A percentile compares a stretch with the other conserved stretches of the same genome.
These are phyloP conservation scores for Globisporangium nodosum DNA, from an alignment of 352 stramenopile species.

Conservation along the genomic window DNA sequence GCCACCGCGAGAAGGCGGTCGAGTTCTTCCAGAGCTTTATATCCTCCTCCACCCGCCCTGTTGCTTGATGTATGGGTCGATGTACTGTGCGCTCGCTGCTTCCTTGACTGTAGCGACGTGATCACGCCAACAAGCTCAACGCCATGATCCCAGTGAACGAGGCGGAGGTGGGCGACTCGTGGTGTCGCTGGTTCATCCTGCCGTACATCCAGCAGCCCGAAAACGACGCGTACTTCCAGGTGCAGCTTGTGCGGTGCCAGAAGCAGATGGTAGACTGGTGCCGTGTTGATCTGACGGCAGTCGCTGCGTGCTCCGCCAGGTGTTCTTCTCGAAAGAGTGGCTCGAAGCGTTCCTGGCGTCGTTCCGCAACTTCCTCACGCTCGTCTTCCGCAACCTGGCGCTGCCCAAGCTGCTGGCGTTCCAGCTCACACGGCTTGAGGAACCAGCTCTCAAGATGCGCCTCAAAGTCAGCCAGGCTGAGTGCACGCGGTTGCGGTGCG, in stretches of 20 bases:
- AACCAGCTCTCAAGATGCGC: slow-evolving; percentile 62
- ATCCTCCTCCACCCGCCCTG: slow-evolving; percentile 19
- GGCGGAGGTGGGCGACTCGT: slow-evolving; percentile 31
- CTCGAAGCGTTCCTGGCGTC: slow-evolving; percentile 64
- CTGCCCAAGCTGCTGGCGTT: slow-evolving; percentile 75
- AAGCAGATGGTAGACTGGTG: background rate
- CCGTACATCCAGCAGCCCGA: slow-evolving; percentile 75
- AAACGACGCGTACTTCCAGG: slow-evolving; percentile 63
- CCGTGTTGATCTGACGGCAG: background rate
- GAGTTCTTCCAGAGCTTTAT: slow-evolving; percentile 72
- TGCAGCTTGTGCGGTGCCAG: slow-evolving; percentile 1
- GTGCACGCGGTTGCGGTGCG: slow-evolving; percentile 50
- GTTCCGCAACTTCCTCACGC: slow-evolving; percentile 73
- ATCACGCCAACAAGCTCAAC: slow-evolving; percentile 61
- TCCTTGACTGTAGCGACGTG: slow-evolving; percentile 17
- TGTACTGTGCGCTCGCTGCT: background rate
- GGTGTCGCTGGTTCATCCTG: slow-evolving; percentile 79
- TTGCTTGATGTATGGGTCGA: background rate
- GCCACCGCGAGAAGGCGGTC: slow-evolving; percentile 56
- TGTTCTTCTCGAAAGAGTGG: slow-evolving; percentile 73
- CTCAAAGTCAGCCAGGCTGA: slow-evolving; percentile 70
- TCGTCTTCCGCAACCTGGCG: slow-evolving; percentile 70
- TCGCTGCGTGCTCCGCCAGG: slow-evolving; percentile 8
- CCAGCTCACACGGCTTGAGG: slow-evolving; percentile 59
- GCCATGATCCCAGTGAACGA: slow-evolving; percentile 23